A percentile compares a stretch with the other conserved stretches of the same genome.
Evolutionary conservation across 345 rosid species (phyloP).

Genomic region (Rhizophora apiculata): DNA sequence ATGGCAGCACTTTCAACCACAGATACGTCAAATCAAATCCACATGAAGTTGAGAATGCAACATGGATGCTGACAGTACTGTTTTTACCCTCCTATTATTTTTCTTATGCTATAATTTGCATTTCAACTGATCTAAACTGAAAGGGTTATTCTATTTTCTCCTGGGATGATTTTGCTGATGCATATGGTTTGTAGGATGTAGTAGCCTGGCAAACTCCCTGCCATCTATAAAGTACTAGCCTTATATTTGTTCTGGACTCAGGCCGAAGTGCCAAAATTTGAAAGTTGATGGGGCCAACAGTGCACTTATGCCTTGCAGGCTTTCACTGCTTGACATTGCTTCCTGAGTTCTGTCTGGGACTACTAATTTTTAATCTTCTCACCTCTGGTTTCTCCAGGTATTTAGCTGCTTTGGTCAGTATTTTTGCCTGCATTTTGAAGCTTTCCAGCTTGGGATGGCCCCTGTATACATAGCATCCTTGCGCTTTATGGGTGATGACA

Average conservation of each 20-base stretch:
- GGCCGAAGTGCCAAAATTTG: too few species aligned
- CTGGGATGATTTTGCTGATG: neutral
- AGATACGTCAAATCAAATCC: constrained; percentile 82
- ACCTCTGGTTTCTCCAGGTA: constrained; percentile 35
- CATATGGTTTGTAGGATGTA: neutral
- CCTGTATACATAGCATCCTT: constrained; percentile 75
- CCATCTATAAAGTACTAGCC: neutral
- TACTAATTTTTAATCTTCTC: neutral
- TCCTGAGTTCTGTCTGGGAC: neutral
- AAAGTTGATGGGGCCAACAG: neutral
- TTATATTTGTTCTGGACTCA: neutral
- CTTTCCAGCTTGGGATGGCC: constrained; percentile 77
- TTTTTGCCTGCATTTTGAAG: constrained; percentile 77
- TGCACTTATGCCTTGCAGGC: neutral
- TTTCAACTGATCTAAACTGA: neutral
- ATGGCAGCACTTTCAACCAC: constrained; percentile 79
- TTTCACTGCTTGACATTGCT: neutral
- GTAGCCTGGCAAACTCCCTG: neutral
- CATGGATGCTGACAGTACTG: constrained; percentile 80
- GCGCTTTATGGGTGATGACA: constrained; percentile 80
- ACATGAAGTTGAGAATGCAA: constrained; percentile 78
- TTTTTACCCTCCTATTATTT: constrained; percentile 1
- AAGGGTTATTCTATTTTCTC: neutral
- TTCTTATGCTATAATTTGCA: neutral
- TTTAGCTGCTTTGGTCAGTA: constrained; percentile 82